A percentile compares a stretch with the other conserved stretches of the same genome.
Conservation (phyloP, 164 flowering plant genomes). For the Magnolia changhungtana region DNA sequence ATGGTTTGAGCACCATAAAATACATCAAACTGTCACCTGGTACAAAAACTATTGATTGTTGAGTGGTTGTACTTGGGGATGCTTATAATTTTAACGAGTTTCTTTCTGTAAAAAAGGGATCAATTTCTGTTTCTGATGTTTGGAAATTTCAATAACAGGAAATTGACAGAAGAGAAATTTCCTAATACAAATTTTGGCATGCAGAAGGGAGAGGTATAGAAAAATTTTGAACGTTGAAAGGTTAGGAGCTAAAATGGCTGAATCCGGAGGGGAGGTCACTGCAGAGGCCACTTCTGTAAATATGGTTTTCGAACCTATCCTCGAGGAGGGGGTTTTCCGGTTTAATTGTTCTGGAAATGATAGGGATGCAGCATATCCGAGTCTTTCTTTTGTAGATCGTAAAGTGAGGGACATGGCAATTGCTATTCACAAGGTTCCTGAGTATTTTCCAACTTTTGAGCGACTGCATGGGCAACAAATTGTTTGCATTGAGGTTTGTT, state of each 20-base stretch:
- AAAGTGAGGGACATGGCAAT: constrained; percentile 65
- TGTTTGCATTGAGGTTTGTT: constrained; percentile 63
- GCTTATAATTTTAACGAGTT: not conserved
- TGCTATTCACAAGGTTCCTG: constrained; percentile 38
- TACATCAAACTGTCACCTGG: not conserved
- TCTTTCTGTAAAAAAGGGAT: not conserved
- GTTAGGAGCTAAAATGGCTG: constrained; percentile 45
- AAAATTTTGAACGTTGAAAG: constrained; percentile 20
- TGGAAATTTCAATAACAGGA: constrained; percentile 17
- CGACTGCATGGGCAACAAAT: constrained; percentile 53
- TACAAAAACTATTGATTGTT: not conserved
- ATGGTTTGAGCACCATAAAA: not conserved
- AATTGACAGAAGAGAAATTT: constrained; percentile 18
- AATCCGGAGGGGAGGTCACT: constrained; percentile 22
- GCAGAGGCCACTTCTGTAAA: constrained; percentile 38
- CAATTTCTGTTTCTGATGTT: constrained; percentile 14
- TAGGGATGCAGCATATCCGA: constrained; percentile 68
- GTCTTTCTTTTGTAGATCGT: constrained; percentile 59
- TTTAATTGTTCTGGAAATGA: constrained; percentile 78
- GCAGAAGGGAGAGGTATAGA: constrained; percentile 33
- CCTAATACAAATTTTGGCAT: constrained; percentile 32
- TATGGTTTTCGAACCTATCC: constrained; percentile 73
- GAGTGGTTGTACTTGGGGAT: not conserved
- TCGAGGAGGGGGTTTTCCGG: constrained; percentile 87
- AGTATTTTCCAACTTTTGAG: constrained; percentile 61